Evolutionary conservation across 352 stramenopile species (phyloP).

Genomic region (Phytophthora pinifolia): DNA sequence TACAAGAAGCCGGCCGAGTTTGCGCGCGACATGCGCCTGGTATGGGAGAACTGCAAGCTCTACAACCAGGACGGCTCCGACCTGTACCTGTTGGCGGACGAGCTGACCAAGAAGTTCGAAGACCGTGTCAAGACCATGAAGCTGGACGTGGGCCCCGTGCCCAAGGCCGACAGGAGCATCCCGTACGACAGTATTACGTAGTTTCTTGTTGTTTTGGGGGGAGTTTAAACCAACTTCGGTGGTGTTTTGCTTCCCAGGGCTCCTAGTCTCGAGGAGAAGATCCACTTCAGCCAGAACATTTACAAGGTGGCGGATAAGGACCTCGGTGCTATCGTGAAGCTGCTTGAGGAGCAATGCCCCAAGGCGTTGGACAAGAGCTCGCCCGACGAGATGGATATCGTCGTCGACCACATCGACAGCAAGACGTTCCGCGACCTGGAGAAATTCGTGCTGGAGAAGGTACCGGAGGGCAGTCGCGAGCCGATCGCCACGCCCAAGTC

Average conservation of each 20-base stretch:
- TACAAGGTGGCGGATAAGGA: conserved; percentile 85
- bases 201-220: not conserved
- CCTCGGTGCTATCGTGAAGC: conserved; percentile 69
- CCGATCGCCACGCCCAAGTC: conserved; percentile 64
- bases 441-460: conserved; percentile 75
- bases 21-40: conserved; percentile 80
- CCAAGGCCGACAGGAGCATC: conserved; percentile 64
- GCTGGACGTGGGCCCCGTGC: conserved; percentile 67
- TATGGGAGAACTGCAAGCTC: conserved; percentile 87
- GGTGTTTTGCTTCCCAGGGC: conserved; percentile 42
- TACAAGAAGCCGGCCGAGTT: conserved; percentile 87
- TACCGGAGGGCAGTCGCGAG: conserved; percentile 68
- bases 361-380: conserved; percentile 87
- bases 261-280: conserved; percentile 81
- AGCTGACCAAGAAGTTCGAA: conserved; percentile 88
- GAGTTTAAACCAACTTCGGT: conserved; percentile 1
- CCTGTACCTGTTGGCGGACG: conserved; percentile 80
- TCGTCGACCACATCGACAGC: conserved; percentile 86
- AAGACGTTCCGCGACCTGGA: conserved; percentile 89
- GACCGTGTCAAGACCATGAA: conserved; percentile 85
- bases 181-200: conserved; percentile 40
- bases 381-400: conserved; percentile 86
- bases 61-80: conserved; percentile 91
- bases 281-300: conserved; percentile 88
- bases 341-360: conserved; percentile 84